phyloP scores from a whole-genome alignment of 2,329 filamentous ascomycete genomes.

The Didymella lethalis region DNA sequence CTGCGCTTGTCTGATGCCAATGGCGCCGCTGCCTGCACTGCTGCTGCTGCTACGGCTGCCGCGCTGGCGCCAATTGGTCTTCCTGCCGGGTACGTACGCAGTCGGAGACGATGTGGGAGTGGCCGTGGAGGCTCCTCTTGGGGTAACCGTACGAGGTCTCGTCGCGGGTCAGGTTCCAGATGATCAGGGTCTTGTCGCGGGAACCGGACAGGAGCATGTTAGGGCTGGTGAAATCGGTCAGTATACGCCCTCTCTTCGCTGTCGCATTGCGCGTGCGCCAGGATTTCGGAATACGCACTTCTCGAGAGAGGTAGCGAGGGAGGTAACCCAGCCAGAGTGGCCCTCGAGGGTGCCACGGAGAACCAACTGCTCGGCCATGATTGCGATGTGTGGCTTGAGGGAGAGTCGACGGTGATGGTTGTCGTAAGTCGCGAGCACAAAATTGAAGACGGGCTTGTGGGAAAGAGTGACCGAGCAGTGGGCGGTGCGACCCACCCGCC shows the following conservation, averaged over 20 bases:
- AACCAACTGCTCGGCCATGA: conserved; percentile 93
- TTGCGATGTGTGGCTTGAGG: conserved; percentile 50
- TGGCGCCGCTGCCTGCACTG: conserved; percentile 22
- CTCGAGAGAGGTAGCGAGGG: conserved; percentile 97
- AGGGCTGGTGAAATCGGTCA: conserved; percentile 67
- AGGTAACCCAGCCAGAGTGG: conserved; percentile 99
- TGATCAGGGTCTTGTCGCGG: conserved; percentile 99
- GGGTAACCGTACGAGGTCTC: conserved; percentile 98
- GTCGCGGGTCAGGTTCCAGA: conserved; percentile 99
- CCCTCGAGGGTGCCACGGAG: conserved; percentile 97
- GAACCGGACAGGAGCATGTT: conserved; percentile 99
- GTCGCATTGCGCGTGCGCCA: conserved; percentile 19
- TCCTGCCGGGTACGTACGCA: conserved; percentile 74
- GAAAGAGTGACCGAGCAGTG: neutral
- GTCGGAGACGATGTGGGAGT: conserved; percentile 99
- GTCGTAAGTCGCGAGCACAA: conserved; percentile 34
- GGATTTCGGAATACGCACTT: conserved; percentile 65
- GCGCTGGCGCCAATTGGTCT: conserved; percentile 2
- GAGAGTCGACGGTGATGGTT: conserved; percentile 41
- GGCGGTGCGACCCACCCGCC: neutral
- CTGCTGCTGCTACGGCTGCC: neutral
- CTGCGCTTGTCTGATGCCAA: conserved; percentile 25
- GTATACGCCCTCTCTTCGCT: conserved; percentile 27
- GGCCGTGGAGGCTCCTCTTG: conserved; percentile 97
- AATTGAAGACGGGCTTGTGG: conserved; percentile 12